Evolutionary conservation across 108 stramenopile genomes (phyloP).

Genomic region (Schizochytrium sp.): DNA sequence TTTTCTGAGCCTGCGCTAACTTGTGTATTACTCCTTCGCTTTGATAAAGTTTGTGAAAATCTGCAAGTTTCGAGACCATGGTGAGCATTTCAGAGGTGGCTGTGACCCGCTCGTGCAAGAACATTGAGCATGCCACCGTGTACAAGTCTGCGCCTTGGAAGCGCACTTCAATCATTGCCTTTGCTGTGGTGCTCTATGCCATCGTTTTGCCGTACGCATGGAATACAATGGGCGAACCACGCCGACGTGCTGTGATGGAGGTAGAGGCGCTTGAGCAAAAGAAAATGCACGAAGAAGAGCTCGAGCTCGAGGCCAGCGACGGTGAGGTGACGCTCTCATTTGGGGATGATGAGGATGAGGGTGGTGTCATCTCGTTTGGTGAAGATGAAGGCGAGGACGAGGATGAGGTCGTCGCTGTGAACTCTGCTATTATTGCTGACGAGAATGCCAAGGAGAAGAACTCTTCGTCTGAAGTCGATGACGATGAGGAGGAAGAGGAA

Average conservation of each 20-base stretch:
- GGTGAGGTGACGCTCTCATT: constrained; percentile 9
- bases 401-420: not conserved
- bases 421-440: not conserved
- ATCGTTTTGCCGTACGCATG: constrained; percentile 39
- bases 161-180: not conserved
- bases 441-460: not conserved
- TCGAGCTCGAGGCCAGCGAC: not conserved
- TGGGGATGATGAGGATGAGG: constrained; percentile 44
- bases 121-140: constrained; percentile 47
- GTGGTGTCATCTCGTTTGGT: not conserved
- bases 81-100: not conserved
- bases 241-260: constrained; percentile 24
- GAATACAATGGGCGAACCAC: constrained; percentile 57
- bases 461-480: constrained; percentile 49
- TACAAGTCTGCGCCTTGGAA: constrained; percentile 2
- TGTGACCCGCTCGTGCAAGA: not conserved
- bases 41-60: no score
- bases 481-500: constrained; percentile 62
- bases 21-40: no score
- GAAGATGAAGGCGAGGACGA: not conserved
- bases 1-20: no score
- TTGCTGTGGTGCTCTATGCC: constrained; percentile 57
- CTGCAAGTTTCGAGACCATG: not conserved
- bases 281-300: constrained; percentile 6
- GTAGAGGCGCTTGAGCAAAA: constrained; percentile 9